Conservation (phyloP, 2,329 filamentous ascomycete species). For the Penicillium thymicola region DNA sequence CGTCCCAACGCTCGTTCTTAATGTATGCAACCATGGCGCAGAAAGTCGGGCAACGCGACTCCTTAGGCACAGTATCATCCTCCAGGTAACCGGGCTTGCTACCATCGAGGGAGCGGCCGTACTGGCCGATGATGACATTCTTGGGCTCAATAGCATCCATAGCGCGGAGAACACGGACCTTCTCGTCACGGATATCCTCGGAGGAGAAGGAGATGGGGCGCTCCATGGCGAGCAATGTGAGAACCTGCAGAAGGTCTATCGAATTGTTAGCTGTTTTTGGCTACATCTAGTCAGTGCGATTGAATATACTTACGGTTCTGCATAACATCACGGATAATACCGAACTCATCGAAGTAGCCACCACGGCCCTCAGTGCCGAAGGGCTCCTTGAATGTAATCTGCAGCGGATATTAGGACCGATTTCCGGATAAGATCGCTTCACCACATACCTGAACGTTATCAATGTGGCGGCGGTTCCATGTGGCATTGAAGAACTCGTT, state of each 20-base stretch:
- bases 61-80: slow-evolving; percentile 95
- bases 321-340: slow-evolving; percentile 99
- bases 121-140: slow-evolving; percentile 99
- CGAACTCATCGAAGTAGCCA: slow-evolving; percentile 99
- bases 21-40: slow-evolving; percentile 96
- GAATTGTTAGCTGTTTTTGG: not conserved
- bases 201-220: slow-evolving; percentile 96
- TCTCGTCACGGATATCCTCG: slow-evolving; percentile 98
- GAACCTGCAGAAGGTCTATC: slow-evolving; percentile 80
- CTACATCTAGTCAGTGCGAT: not conserved
- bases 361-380: slow-evolving; percentile 97
- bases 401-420: slow-evolving; percentile 8
- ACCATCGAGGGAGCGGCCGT: slow-evolving; percentile 92
- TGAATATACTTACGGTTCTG: slow-evolving; percentile 70
- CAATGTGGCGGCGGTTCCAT: slow-evolving; percentile 99
- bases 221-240: slow-evolving; percentile 97
- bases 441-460: slow-evolving; percentile 74
- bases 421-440: not conserved
- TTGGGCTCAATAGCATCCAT: slow-evolving; percentile 96
- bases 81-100: slow-evolving; percentile 98
- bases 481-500: slow-evolving; percentile 98
- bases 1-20: slow-evolving; percentile 99
- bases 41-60: slow-evolving; percentile 96
- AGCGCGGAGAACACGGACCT: slow-evolving; percentile 86
- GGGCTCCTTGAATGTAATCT: slow-evolving; percentile 98